A percentile compares a stretch with the other conserved stretches of the same genome.
phyloP scores from a whole-genome alignment of 257 asterid species.

The Knoxia roxburghii region DNA sequence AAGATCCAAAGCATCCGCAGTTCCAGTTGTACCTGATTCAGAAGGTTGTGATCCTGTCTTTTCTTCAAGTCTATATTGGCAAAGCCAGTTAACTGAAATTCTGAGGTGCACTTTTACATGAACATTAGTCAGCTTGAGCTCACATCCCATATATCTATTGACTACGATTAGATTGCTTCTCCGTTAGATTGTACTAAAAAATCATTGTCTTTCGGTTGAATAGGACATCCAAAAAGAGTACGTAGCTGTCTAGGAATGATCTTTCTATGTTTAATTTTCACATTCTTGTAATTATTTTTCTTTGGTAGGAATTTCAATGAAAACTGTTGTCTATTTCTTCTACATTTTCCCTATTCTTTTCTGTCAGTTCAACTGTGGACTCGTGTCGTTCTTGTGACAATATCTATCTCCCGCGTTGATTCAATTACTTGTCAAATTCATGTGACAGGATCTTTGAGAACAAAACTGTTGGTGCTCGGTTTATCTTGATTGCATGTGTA shows the following conservation, averaged over 20 bases:
- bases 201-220: too few relatives aligned
- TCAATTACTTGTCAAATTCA: neutral
- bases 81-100: too few relatives aligned
- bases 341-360: too few relatives aligned
- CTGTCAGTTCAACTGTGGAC: neutral
- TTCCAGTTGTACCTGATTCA: slow-evolving; percentile 90
- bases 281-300: neutral
- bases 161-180: neutral
- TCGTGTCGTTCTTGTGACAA: neutral
- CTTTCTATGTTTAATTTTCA: neutral
- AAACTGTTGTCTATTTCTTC: too few relatives aligned
- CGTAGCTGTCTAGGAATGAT: too few relatives aligned
- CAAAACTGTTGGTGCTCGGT: neutral
- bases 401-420: neutral
- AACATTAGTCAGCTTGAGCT: neutral
- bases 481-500: neutral
- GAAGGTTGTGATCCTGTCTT: slow-evolving; percentile 49
- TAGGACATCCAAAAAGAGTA: too few relatives aligned
- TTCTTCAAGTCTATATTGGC: neutral
- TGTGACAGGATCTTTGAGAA: neutral
- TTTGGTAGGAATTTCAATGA: neutral
- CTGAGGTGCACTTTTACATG: neutral
- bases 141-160: neutral
- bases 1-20: slow-evolving; percentile 73
- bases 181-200: too few relatives aligned